Evolutionary conservation across 2,329 filamentous ascomycete genomes (phyloP), one percentile per base, ranked within the genome.

Genomic region (Hymenoscyphus linearis): DNA sequence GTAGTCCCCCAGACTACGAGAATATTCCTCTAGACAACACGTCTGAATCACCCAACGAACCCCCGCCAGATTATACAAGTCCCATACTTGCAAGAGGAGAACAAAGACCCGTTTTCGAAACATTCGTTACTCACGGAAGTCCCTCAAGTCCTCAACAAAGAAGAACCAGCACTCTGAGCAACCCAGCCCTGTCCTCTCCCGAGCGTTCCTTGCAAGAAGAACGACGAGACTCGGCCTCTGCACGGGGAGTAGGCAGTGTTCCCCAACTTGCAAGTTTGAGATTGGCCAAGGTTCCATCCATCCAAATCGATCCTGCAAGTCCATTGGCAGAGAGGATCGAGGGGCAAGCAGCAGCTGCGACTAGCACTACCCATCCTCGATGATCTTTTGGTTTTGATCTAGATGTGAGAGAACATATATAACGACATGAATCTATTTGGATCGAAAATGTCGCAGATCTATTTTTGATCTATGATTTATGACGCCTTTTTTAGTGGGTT

Each of bases 181-280:
- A 31, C 60, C 36, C 31, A 65, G 25, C 56, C 63, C 27, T 61
- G 50, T 16, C 65, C 65, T n/a, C 64, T 59, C 14, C 63, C 12
- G 64, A 31, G 54, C 57, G 16, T 67, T 62, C 47, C 63, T 31
- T 35, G 56, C 58, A 7, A 63, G 60, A 34, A 60, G 59, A 25
- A 34, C 57, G 35, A 47, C 52, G 36, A 31, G 50, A 16, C 13
- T 55, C 26, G 14, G 52, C 52, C 13, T 63, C n/a, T n/a, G n/a
- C 60, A 3, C 74, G 75, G 44, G 75, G 76, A 4, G 73, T 76
- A 4, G 75, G 75, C 18, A 76, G 74, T 1, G 68, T 73, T 6
- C 80, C 80, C 0, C 81, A 79, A 64, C 72, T 85, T 55, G 82
- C 83, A 2, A 84, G 79, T 66, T 67, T 86, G 65, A 76, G 78